Conservation (phyloP, 2,329 filamentous ascomycete genomes). For the Ilyonectria robusta region DNA sequence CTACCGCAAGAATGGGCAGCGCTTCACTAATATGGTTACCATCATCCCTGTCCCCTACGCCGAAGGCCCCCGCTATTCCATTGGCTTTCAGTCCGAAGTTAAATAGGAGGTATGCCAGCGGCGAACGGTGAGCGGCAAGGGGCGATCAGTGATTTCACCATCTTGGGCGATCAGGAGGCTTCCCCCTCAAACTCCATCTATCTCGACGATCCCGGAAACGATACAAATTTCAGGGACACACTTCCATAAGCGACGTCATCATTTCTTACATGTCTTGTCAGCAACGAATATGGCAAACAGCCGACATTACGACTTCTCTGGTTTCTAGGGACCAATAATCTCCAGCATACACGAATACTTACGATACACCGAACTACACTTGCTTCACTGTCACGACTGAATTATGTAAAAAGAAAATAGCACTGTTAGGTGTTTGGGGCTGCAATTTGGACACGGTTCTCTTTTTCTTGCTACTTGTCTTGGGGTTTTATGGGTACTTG, state of each 20-base stretch:
- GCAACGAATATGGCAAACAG: neutral
- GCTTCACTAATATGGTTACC: slow-evolving; percentile 86
- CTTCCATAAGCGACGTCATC: neutral
- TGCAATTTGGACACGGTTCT: slow-evolving; percentile 8
- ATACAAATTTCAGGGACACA: neutral
- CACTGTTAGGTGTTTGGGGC: slow-evolving; percentile 42
- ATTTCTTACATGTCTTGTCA: neutral
- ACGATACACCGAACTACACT: slow-evolving; percentile 38
- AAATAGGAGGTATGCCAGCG: slow-evolving; percentile 45
- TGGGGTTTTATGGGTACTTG: slow-evolving; percentile 33
- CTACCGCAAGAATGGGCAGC: slow-evolving; percentile 84
- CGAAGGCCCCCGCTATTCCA: slow-evolving; percentile 77
- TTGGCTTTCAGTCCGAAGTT: slow-evolving; percentile 85
- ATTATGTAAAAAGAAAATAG: slow-evolving; percentile 20
- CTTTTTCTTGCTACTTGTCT: slow-evolving; percentile 20
- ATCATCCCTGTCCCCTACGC: slow-evolving; percentile 83
- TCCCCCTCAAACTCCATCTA: no score
- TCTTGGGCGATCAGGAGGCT: neutral
- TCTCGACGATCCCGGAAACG: neutral
- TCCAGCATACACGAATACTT: slow-evolving; percentile 38
- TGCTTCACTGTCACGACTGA: slow-evolving; percentile 4
- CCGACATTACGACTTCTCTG: slow-evolving; percentile 4
- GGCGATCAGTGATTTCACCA: neutral
- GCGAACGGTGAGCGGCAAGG: neutral
- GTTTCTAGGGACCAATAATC: slow-evolving; percentile 31